These are phyloP conservation scores for Cladobotryum mycophilum DNA, from an alignment of 2,329 filamentous ascomycete genomes.

Conservation along the genomic window DNA sequence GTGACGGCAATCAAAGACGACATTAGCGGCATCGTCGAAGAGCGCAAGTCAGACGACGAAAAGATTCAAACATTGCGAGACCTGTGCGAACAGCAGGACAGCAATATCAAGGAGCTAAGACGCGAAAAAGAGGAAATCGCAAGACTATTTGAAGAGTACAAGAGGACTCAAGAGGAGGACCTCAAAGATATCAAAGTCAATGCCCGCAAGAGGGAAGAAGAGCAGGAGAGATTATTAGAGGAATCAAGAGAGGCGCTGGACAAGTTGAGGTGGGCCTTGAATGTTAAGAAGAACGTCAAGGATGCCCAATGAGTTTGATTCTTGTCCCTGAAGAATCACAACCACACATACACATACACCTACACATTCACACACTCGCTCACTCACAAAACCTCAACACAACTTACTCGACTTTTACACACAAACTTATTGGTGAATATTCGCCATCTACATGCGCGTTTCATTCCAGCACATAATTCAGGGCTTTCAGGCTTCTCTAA, in stretches of 20 bases:
- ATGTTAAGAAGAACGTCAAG: conserved; percentile 55
- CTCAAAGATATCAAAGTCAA: conserved; percentile 53
- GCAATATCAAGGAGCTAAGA: conserved; percentile 55
- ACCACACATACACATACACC: background rate
- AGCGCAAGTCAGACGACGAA: conserved; percentile 54
- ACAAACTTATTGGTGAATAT: no score
- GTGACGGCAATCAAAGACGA: conserved; percentile 45
- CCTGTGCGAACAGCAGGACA: conserved; percentile 66
- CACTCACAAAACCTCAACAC: background rate
- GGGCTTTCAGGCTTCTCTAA: background rate
- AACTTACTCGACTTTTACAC: background rate
- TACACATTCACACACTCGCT: background rate
- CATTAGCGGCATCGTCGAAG: conserved; percentile 48
- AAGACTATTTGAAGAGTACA: conserved; percentile 57
- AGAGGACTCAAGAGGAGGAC: conserved; percentile 54
- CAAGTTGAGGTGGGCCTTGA: conserved; percentile 68
- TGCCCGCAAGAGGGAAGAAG: conserved; percentile 51
- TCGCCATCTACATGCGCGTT: no score
- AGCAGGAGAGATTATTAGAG: conserved; percentile 53
- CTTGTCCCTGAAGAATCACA: no score
- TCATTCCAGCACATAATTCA: background rate
- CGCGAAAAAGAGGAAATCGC: conserved; percentile 58
- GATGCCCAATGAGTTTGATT: conserved; percentile 40
- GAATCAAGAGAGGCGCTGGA: conserved; percentile 56
- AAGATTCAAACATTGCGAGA: conserved; percentile 59